Base-by-base conservation (phyloP, 1,284 basidiomycete genomes). In the Rhodotorula sp. region DNA sequence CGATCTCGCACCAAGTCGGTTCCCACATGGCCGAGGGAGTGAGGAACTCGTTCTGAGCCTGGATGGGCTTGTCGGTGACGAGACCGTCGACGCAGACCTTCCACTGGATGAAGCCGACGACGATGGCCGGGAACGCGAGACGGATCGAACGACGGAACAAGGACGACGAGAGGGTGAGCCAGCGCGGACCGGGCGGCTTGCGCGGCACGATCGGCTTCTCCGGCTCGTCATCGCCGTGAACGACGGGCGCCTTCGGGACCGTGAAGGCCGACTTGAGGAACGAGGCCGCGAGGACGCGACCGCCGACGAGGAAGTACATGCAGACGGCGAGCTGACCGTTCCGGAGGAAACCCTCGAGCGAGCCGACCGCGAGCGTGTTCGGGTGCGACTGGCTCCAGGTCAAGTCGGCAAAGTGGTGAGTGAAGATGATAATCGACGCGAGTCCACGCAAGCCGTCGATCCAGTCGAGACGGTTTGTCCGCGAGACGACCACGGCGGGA, bases 391-490 rank as follows among this genome's bases (percentile, higher is more conserved):
- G 74, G 29, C 79, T 72, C 76, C 81, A 83, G 20, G 82, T 83
- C 58, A 82, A 71, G 73, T 82, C 81, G 67, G 80, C 77, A 66
- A 81, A 83, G 74, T 82, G 81, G 65, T 81, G 81, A 65, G 81
- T 81, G 75, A 81, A 81, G 72, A 82, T 81, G 76, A 83, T 74
- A 67, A 83, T 70, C 59, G 80, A 80, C 47, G 81, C 81, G 61
- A 82, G 73, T 58, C 82, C 82, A 61, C 82, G 79, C 7, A 83
- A 76, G 65, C 82, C 82, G 62, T 83, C 82, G 62, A 82, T 81
- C 78, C 81, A 83, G 69, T 80, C 81, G 69, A 82, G 78, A 62
- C 80, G 79, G 72, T 80, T 81, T 57, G 76, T 76, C 31, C 80
- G 74, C 48, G 71, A 75, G 64, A 80, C 73, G 54, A 80, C 75